phyloP scores from a whole-genome alignment of 768 basidiomycete species.

The Heimioporus sp. region DNA sequence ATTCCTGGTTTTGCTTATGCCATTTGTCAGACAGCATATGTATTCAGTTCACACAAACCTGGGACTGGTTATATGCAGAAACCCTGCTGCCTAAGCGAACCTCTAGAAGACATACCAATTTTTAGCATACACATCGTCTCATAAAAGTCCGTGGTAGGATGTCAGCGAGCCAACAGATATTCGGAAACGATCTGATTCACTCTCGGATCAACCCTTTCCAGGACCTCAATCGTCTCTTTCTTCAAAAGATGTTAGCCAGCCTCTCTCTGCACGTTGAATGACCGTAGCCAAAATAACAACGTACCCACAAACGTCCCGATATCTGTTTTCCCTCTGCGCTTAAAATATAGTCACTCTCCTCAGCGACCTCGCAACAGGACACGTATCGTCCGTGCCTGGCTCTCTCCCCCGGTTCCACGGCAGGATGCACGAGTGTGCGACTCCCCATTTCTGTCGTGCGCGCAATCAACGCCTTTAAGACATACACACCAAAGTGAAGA shows the following conservation, averaged over 20 bases:
- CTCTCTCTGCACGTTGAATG: background rate
- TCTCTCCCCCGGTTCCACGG: conserved; percentile 24
- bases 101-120: no score
- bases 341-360: conserved; percentile 33
- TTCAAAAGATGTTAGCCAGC: conserved; percentile 6
- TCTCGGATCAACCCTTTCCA: conserved; percentile 27
- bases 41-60: background rate
- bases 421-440: conserved; percentile 35
- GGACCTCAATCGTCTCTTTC: conserved; percentile 28
- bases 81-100: no score
- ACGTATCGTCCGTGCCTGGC: conserved; percentile 30
- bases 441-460: conserved; percentile 35
- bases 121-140: background rate
- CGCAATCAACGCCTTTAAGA: conserved; percentile 23
- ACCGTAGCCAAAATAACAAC: background rate
- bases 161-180: conserved; percentile 17
- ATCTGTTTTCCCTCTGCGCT: conserved; percentile 30
- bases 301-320: conserved; percentile 35
- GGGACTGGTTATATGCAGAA: no score
- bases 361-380: conserved; percentile 21
- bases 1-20: background rate
- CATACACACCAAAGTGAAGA: background rate
- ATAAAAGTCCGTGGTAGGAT: background rate
- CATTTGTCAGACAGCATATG: conserved; percentile 5
- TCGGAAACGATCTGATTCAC: conserved; percentile 26